Evolutionary conservation across 208 protist species (phyloP), one percentile per base, ranked within the genome.

Genomic region (Crithidia brevicula): DNA sequence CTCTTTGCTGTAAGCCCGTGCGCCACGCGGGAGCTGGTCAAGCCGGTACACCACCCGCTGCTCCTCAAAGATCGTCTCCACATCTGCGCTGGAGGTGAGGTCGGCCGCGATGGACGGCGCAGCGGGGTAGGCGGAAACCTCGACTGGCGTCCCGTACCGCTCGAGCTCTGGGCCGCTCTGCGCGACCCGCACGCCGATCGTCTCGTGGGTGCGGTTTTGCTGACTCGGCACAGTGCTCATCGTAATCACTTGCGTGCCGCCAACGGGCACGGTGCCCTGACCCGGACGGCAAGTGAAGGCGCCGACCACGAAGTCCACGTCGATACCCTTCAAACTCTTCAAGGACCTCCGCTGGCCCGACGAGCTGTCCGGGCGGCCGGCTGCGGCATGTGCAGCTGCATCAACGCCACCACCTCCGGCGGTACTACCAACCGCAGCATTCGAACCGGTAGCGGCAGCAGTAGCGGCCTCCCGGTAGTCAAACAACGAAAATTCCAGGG

Each of bases 11-110:
- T 94, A 99, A 9, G 90, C 91, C 25, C 88, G 87, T 18, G 80
- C 63, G 2, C 78, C 53, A 23, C 76, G 79, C 30, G 88, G 73
- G 52, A 88, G 88, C 58, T 83, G 85, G 30, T 94, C 83, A 3
- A 98, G 82, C 31, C 83, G 83, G 56, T 79, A 81, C 18, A 98
- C 89, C 13, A 98, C 82, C 59, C 95, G 85, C 85, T 99, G 98
- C 86, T 99, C 98, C 83, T 99, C 98, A 74, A 99, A 99, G 61
- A 99, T 98, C 23, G 83, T 94, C 54, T 96, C 91, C 25, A 96
- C 79, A 46, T 96, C 91, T 8, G 80, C 63, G 36, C 53, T 64
- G 23, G 86, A 89, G 10, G 83, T 72, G 50, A 98, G 86, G 72
- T 99, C 88, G n/a, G 72, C 72, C 11, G 88, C 91, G 68, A 97